phyloP scores from a whole-genome alignment of 2,329 filamentous ascomycete genomes.

The Chaetomium sp. region DNA sequence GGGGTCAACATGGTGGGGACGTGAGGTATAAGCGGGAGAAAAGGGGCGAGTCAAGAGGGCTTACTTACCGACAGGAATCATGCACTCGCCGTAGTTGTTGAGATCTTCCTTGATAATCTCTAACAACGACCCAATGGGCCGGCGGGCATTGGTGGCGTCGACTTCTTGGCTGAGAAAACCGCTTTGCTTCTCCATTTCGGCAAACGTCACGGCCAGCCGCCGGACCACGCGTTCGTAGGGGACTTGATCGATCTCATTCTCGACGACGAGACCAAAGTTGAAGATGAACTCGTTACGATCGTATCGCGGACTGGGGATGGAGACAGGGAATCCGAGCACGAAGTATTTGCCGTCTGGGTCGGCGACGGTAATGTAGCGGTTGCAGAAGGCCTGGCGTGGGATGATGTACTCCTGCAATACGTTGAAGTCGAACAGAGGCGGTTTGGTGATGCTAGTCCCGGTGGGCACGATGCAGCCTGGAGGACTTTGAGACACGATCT shows the following conservation, averaged over 20 bases:
- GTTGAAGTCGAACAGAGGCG: constrained; percentile 75
- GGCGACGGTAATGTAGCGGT: constrained; percentile 76
- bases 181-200: constrained; percentile 85
- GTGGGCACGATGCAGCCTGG: constrained; percentile 53
- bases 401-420: constrained; percentile 89
- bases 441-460: constrained; percentile 36
- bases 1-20: constrained; percentile 12
- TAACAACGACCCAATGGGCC: constrained; percentile 76
- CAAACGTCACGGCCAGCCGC: constrained; percentile 78
- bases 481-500: constrained; percentile 56
- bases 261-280: constrained; percentile 70
- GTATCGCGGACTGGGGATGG: constrained; percentile 75
- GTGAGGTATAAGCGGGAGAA: background rate
- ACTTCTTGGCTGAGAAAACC: constrained; percentile 67
- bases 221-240: constrained; percentile 80
- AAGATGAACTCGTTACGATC: constrained; percentile 96
- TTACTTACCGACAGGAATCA: constrained; percentile 83
- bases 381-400: constrained; percentile 89
- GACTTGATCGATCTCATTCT: constrained; percentile 56
- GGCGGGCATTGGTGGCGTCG: constrained; percentile 39
- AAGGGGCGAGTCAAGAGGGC: background rate
- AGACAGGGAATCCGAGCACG: constrained; percentile 83
- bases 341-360: constrained; percentile 63
- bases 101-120: constrained; percentile 78
- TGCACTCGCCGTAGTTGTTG: constrained; percentile 96